Base-by-base conservation (phyloP, 2,329 filamentous ascomycete genomes). In the Cyclaneusma minus region DNA sequence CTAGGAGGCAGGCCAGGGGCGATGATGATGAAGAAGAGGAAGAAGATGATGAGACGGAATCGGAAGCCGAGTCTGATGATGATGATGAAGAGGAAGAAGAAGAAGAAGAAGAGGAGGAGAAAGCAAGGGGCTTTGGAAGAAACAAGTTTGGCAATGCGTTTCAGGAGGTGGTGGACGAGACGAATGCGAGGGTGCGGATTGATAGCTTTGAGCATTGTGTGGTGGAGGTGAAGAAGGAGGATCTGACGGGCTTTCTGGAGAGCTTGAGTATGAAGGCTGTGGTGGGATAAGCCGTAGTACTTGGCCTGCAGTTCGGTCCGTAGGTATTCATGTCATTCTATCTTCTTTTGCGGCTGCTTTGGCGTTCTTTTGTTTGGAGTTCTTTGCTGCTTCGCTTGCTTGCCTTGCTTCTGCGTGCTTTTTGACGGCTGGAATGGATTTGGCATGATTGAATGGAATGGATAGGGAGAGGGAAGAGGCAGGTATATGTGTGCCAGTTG, bases 181-280 rank as follows among this genome's bases (percentile, higher is more conserved):
- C 87, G 10, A 89, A 76, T 32, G 82, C 87, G 1, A 59, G 85
- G 10, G 84, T 95, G 12, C 63, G 84, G 33, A 91, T 94, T 46
- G 89, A 98, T 52, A 91, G 81, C 50, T 98, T 98, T 44, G 89
- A 98, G 53, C 82, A 93, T 49, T 92, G 83, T 44, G 89, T 95
- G 6, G 85, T 95, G 24, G 89, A 98, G 50, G 87, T 98, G n/a
- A 76, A 76, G 54, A 94, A 93, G 58, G 89, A 95, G 47, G 89
- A 95, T 52, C 56, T 98, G 15, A 71, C 73, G 10, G 82, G 77
- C 0, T 98, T 98, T 49, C 58, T 98, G 38, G 89, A 98, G 56
- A 76, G 77, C 29, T 52, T 98, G 47, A 94, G 85, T 53, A 76
- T 84, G 66, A 92, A 91, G 64, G 74, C 74, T 30, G 84, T 95